A percentile compares a stretch with the other conserved stretches of the same genome.
phyloP scores from a whole-genome alignment of 257 asterid species.

The Scutellaria minor region DNA sequence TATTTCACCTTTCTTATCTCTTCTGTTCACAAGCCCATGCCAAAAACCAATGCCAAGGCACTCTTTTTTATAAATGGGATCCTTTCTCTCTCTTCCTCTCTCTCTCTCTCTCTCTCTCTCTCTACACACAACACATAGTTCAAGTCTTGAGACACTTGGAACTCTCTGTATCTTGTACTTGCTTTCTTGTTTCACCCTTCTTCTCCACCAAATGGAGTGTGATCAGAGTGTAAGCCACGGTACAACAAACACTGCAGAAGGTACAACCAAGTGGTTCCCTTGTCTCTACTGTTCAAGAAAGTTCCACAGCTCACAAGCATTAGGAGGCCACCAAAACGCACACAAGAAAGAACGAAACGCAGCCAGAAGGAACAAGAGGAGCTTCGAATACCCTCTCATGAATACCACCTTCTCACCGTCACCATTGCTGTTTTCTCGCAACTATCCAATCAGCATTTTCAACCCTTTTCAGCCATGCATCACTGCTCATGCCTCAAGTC shows the following conservation, averaged over 20 bases:
- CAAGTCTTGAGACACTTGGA: not conserved
- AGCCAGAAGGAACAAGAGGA: constrained; percentile 65
- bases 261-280: constrained; percentile 63
- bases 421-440: constrained; percentile 51
- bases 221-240: constrained; percentile 39
- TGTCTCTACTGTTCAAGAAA: constrained; percentile 80
- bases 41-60: constrained; percentile 26
- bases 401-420: constrained; percentile 36
- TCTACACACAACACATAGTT: not conserved
- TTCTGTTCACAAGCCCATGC: constrained; percentile 32
- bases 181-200: not conserved
- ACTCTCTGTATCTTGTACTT: constrained; percentile 29
- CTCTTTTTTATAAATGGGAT: constrained; percentile 35
- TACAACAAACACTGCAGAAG: constrained; percentile 45
- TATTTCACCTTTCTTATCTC: constrained; percentile 25
- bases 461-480: constrained; percentile 57
- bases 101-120: not conserved
- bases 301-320: constrained; percentile 90
- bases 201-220: constrained; percentile 49
- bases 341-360: constrained; percentile 92
- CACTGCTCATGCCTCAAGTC: constrained; percentile 59
- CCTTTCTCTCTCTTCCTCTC: not conserved
- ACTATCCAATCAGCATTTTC: constrained; percentile 53
- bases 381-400: constrained; percentile 12
- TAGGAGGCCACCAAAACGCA: constrained; percentile 97